These are phyloP conservation scores for Candida anutae DNA, from an alignment of 1,139 yeast genomes.

Conservation along the genomic window DNA sequence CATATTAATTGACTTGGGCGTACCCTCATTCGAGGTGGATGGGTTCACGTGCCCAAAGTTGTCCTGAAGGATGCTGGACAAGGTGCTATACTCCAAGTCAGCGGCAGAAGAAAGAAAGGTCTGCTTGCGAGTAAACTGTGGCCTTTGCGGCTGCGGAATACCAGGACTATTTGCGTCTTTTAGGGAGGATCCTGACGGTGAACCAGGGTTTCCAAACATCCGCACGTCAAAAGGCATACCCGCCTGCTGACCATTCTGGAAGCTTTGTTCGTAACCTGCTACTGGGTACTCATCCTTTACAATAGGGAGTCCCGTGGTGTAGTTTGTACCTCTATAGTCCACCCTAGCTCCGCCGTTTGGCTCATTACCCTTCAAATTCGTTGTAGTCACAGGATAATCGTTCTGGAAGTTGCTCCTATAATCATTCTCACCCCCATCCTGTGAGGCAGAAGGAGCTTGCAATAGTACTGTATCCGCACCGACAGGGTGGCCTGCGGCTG, in stretches of 20 bases:
- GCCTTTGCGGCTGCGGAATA: not conserved
- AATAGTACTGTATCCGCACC: no score
- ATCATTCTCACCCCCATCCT: no score
- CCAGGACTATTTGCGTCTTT: not conserved
- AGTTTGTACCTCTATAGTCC: no score
- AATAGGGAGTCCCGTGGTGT: no score
- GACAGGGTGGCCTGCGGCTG: not conserved
- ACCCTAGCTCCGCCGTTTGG: conserved; percentile 1
- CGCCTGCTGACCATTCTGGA: conserved; percentile 1
- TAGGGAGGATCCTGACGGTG: not conserved
- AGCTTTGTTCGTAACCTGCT: not conserved
- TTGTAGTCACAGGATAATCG: not conserved
- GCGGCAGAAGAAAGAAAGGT: conserved; percentile 70
- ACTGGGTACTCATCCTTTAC: no score
- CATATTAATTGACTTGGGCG: conserved; percentile 29
- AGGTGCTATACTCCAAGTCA: conserved; percentile 67
- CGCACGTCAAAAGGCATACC: no score
- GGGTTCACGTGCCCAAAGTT: conserved; percentile 26
- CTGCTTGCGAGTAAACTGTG: conserved; percentile 12
- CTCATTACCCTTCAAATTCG: not conserved
- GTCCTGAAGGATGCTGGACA: conserved; percentile 65
- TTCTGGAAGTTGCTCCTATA: not conserved
- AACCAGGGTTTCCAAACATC: not conserved
- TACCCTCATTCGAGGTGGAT: conserved; percentile 32
- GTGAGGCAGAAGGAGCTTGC: no score